Evolutionary conservation across 2,329 filamentous ascomycete species (phyloP), one percentile per base, ranked within the genome.

Genomic region (Botrytis porri): DNA sequence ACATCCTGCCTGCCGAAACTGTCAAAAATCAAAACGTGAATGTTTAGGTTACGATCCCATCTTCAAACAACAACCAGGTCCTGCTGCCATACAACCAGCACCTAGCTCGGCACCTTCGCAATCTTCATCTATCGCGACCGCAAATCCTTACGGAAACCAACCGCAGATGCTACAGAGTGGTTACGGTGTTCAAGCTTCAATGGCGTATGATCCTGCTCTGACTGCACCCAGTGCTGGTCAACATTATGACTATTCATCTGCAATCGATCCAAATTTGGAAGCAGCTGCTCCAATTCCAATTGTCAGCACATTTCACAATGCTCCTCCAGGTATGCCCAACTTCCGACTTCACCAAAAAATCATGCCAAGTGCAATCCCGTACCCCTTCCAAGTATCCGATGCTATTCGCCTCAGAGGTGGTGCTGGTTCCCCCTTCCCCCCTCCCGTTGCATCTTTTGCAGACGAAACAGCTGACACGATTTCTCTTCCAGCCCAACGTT

Each of bases 1-100:
- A 75, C 94, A 97, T 83, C 96, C 96, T 35, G 90, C 92, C 74
- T 99, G 96, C 86, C 91, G 94, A 84, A 94, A 96, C 81, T 96
- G 93, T 84, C 91, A 92, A 80, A 96, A 96, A 82, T 94, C 92
- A 77, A 96, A 95, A 84, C 92, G 93, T 80, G 93, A 95, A 79
- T 96, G 93, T 80, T 82, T 94, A 66, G 93, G 93, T 72, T 96
- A 96, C 88, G 93, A 96, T 80, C 93, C 93, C 54, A 93, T 95
- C 79, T 96, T 95, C 84, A 93, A 94, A 83, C 88, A 88, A 77
- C 88, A 91, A 70, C 79, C 80, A 63, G 89, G 90, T 70, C 92
- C 92, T 43, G 87, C 92, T 65, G 88, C 90, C 76, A 92, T 94
- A 75, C 93, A 95, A 81, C 88, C 92, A 32, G 89, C 90, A 20